Percentiles rank a stretch among this genome's conserved stretches.
Evolutionary conservation across 1,139 yeast species (phyloP).

Genomic region (Pichia sp.): DNA sequence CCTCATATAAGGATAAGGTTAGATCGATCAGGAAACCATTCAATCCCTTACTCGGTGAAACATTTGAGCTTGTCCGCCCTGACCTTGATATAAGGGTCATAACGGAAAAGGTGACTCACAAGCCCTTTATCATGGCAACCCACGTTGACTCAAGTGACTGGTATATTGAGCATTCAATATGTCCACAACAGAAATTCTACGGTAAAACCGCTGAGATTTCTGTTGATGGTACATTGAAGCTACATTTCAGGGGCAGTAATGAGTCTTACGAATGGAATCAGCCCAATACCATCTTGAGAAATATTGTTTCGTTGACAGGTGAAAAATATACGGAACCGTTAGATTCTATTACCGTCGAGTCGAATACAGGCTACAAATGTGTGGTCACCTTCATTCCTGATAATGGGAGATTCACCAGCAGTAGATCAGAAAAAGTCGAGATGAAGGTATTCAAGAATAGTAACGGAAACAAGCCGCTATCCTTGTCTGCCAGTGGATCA

Average conservation of each 20-base stretch:
- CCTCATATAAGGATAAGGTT: slow-evolving; percentile 68
- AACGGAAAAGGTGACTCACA: slow-evolving; percentile 92
- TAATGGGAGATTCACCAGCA: slow-evolving; percentile 82
- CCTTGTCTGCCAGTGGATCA: slow-evolving; percentile 49
- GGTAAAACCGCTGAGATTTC: slow-evolving; percentile 86
- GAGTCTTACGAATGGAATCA: slow-evolving; percentile 75
- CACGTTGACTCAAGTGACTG: slow-evolving; percentile 70
- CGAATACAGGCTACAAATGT: slow-evolving; percentile 66
- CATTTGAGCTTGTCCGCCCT: slow-evolving; percentile 86
- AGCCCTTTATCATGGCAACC: slow-evolving; percentile 82
- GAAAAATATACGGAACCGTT: slow-evolving; percentile 92
- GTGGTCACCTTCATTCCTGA: slow-evolving; percentile 65
- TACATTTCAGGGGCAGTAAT: slow-evolving; percentile 51
- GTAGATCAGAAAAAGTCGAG: slow-evolving; percentile 75
- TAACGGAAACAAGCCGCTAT: slow-evolving; percentile 26
- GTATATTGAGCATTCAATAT: slow-evolving; percentile 70
- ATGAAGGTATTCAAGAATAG: slow-evolving; percentile 48
- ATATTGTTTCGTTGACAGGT: slow-evolving; percentile 71
- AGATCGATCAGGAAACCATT: slow-evolving; percentile 85
- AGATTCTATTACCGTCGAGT: slow-evolving; percentile 60
- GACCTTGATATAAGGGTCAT: slow-evolving; percentile 76
- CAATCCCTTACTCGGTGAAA: slow-evolving; percentile 91
- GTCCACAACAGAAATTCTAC: slow-evolving; percentile 91
- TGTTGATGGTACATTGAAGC: slow-evolving; percentile 63
- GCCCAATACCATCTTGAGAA: slow-evolving; percentile 79